Evolutionary conservation across 441 rosid genomes (phyloP), one percentile per base, ranked within the genome.

Genomic region (Croton setiger): DNA sequence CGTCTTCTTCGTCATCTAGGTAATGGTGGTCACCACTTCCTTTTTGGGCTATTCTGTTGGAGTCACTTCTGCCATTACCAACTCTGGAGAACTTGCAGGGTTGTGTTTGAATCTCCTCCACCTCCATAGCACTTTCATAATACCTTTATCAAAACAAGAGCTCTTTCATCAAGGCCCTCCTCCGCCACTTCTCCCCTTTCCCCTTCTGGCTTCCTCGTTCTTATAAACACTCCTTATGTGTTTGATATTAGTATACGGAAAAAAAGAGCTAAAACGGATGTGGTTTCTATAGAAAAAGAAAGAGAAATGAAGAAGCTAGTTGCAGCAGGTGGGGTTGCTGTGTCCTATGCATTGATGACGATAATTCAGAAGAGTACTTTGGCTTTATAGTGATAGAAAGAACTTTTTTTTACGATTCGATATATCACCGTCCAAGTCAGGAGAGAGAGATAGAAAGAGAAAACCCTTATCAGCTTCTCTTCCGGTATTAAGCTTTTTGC

Each of bases 391-490:
- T 68, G 85, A 70, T 74, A 70, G 80, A 75, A 78, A 78, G 73
- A 75, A 57, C 76, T 74, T 27, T 72, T 69, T 77, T 74, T 82
- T 81, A 80, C 87, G 75, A 81, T 72, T 80, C 57, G 95, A 89
- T 74, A 80, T 72, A 82, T 93, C 96, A 79, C 87, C 37, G 82
- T 93, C 97, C 82, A 81, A 86, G 97, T 88, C 98, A 91, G 96
- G 76, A 68, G 65, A 53, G 74, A 75, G 70, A 70, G 52, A 48
- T 4, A 65, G 43, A 39, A 39, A 39, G 45, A 51, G 57, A 60
- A 10, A 39, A 20, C 63, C 45, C 60, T 63, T 76, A 72, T 73
- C 52, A 71, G 64, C 75, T 73, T 70, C 79, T 70, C 81, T 76
- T 74, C 80, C 63, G 80, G 72, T 73, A 0, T 27, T 64, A 76